phyloP scores from a whole-genome alignment of 495 filamentous ascomycete genomes.

The Haplographium delicatum region DNA sequence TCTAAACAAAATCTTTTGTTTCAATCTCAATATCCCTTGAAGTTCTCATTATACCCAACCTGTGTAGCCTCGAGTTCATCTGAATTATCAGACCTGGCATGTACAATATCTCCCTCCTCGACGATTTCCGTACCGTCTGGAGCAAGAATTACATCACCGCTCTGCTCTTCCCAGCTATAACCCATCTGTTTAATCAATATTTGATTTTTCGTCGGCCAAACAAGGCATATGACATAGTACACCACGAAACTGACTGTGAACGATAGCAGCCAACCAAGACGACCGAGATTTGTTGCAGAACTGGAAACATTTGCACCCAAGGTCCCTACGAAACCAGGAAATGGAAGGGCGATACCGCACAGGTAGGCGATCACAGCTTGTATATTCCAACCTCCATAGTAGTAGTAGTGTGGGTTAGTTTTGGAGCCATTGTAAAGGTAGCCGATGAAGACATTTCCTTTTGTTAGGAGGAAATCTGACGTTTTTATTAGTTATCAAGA shows the following conservation, averaged over 20 bases:
- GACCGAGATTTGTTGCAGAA: constrained; percentile 29
- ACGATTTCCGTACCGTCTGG: constrained; percentile 25
- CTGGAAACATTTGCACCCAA: constrained; percentile 30
- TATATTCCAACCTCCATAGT: constrained; percentile 28
- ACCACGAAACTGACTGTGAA: constrained; percentile 33
- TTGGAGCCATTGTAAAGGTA: constrained; percentile 30
- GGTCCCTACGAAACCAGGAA: constrained; percentile 30
- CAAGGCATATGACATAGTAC: constrained; percentile 32
- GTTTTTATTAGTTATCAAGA: neutral
- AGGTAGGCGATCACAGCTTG: constrained; percentile 29
- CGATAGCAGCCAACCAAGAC: constrained; percentile 37
- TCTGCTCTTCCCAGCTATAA: constrained; percentile 28
- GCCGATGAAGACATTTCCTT: constrained; percentile 32
- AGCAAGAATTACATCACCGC: constrained; percentile 18
- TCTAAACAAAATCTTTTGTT: no score
- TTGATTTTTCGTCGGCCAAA: constrained; percentile 37
- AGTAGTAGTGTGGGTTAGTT: constrained; percentile 30
- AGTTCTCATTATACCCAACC: neutral
- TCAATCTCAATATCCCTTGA: no score
- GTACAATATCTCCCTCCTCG: constrained; percentile 11
- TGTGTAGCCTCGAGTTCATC: neutral
- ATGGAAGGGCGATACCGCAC: constrained; percentile 28
- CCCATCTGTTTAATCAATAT: constrained; percentile 26
- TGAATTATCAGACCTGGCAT: constrained; percentile 1
- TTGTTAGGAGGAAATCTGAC: constrained; percentile 28